A percentile compares a stretch with the other conserved stretches of the same genome.
Evolutionary conservation across 2,329 filamentous ascomycete species (phyloP).

Genomic region (Fusarium napiforme): DNA sequence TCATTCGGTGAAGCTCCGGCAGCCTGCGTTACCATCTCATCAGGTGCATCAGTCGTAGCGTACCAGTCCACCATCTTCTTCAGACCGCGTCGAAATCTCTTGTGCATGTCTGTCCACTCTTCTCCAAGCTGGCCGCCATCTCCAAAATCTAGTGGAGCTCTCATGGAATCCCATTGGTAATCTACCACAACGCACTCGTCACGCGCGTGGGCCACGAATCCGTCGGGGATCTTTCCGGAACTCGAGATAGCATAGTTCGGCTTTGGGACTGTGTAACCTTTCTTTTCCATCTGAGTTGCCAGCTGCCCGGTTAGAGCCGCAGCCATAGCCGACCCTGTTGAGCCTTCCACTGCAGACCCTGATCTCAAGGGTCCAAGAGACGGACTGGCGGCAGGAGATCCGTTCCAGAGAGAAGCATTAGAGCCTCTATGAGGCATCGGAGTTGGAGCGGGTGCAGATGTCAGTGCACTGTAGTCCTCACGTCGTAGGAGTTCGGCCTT

Average conservation of each 20-base stretch:
- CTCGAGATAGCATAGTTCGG: slow-evolving; percentile 86
- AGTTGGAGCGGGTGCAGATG: slow-evolving; percentile 28
- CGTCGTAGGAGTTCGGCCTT: slow-evolving; percentile 86
- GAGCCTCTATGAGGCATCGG: slow-evolving; percentile 37
- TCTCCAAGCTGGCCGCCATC: slow-evolving; percentile 89
- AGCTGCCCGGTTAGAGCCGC: slow-evolving; percentile 50
- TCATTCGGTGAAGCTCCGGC: slow-evolving; percentile 40
- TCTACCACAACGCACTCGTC: slow-evolving; percentile 90
- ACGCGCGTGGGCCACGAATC: slow-evolving; percentile 89
- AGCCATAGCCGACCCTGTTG: slow-evolving; percentile 48
- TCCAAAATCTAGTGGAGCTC: slow-evolving; percentile 81
- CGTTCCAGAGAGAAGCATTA: slow-evolving; percentile 49
- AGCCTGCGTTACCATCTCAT: slow-evolving; percentile 60
- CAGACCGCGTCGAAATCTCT: slow-evolving; percentile 83
- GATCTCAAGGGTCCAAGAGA: slow-evolving; percentile 28
- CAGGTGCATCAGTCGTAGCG: slow-evolving; percentile 62
- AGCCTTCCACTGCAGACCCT: slow-evolving; percentile 41
- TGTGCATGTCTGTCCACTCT: slow-evolving; percentile 97
- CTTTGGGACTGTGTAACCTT: slow-evolving; percentile 77
- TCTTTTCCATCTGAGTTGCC: slow-evolving; percentile 42
- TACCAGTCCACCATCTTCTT: slow-evolving; percentile 89
- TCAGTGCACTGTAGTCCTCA: slow-evolving; percentile 71
- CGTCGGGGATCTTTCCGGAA: slow-evolving; percentile 83
- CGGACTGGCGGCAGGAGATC: slow-evolving; percentile 46
- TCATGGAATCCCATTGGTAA: slow-evolving; percentile 95